phyloP scores from a whole-genome alignment of 768 basidiomycete genomes.

The Candolleomyces efflorescens region DNA sequence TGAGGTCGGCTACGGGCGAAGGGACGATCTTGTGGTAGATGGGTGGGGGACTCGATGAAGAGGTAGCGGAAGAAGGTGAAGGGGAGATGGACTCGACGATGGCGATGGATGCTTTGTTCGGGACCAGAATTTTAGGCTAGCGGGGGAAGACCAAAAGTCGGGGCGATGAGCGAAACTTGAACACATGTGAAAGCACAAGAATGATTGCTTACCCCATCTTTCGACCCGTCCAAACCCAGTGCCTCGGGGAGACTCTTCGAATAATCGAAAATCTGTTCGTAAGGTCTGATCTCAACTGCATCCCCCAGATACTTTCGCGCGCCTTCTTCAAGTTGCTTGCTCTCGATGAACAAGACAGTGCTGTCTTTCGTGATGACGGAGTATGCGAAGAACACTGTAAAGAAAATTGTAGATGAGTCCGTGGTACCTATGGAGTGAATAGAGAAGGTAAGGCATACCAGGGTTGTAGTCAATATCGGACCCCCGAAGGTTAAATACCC shows the following conservation, averaged over 20 bases:
- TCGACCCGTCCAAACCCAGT: slow-evolving; percentile 24
- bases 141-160: too few species aligned
- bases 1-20: slow-evolving; percentile 76
- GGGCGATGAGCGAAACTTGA: too few species aligned
- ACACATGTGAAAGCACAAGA: background rate
- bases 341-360: slow-evolving; percentile 68
- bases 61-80: background rate
- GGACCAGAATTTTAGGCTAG: slow-evolving; percentile 65
- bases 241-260: slow-evolving; percentile 45
- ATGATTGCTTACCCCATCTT: slow-evolving; percentile 25
- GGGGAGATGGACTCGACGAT: slow-evolving; percentile 64
- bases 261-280: slow-evolving; percentile 62
- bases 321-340: slow-evolving; percentile 41
- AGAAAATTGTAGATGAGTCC: too few species aligned
- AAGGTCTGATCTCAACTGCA: slow-evolving; percentile 64
- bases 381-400: slow-evolving; percentile 86
- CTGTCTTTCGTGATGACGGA: slow-evolving; percentile 64
- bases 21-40: slow-evolving; percentile 26
- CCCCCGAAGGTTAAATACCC: slow-evolving; percentile 91
- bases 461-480: slow-evolving; percentile 88
- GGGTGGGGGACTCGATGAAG: background rate
- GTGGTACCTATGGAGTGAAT: too few species aligned
- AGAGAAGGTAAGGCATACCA: slow-evolving; percentile 22
- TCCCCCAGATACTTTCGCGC: slow-evolving; percentile 46
- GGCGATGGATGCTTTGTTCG: slow-evolving; percentile 76